Percentiles rank a stretch among this genome's conserved stretches.
phyloP scores from a whole-genome alignment of 306 rosid genomes.

The Glycyrrhiza uralensis region DNA sequence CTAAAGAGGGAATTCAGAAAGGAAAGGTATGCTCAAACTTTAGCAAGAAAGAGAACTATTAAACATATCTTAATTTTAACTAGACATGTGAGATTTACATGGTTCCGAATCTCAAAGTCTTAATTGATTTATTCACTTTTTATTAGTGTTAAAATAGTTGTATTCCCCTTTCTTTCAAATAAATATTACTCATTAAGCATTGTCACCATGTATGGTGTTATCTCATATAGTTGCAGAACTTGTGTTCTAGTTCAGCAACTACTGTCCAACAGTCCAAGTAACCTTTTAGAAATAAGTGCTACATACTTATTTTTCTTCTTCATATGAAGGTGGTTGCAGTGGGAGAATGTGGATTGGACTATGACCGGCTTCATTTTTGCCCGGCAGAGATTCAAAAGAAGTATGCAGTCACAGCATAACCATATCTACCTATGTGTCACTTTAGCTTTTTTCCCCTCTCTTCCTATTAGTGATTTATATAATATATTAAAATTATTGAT shows the following conservation, averaged over 20 bases:
- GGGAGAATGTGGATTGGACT: constrained; percentile 97
- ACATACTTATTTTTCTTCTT: neutral
- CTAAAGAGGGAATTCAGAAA: constrained; percentile 86
- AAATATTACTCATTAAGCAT: neutral
- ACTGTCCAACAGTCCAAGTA: neutral
- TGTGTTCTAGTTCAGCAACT: constrained; percentile 12
- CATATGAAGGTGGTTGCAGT: constrained; percentile 77
- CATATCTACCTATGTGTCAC: neutral
- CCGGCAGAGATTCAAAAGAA: constrained; percentile 83
- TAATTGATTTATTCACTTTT: neutral
- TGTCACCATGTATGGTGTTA: neutral
- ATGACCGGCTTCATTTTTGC: constrained; percentile 94
- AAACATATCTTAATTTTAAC: constrained; percentile 1
- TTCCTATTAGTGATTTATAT: neutral
- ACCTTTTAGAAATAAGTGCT: constrained; percentile 6
- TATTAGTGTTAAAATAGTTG: neutral
- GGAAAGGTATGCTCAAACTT: constrained; percentile 61
- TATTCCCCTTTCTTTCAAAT: neutral
- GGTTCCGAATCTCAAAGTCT: neutral
- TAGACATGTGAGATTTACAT: neutral
- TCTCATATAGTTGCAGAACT: constrained; percentile 12
- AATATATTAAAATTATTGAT: neutral
- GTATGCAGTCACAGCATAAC: constrained; percentile 39
- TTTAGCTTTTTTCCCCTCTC: neutral
- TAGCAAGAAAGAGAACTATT: neutral